Base-by-base conservation (phyloP, 1,284 basidiomycete species). In the Porodaedalea pini region DNA sequence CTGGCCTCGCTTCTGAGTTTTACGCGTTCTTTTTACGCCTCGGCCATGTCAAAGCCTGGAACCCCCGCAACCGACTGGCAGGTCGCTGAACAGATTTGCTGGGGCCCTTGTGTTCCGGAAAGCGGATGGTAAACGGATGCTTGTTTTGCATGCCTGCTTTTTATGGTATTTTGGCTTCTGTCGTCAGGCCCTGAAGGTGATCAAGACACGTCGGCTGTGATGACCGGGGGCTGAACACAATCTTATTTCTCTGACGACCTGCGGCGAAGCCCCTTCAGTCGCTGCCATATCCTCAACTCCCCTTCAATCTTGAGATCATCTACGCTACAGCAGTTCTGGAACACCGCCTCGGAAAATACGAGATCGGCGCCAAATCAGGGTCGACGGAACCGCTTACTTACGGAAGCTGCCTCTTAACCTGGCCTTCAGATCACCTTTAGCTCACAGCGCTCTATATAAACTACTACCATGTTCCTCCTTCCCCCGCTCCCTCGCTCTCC, bases 401-500 rank as follows among this genome's bases (percentile, higher is more conserved):
- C 51, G 51, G 39, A 43, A 54, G 19, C 29, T 31, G 13, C 13
- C 17, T 25, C 36, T 41, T 52, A 27, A 52, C 40, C 51, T 44
- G 51, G 51, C 29, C 25, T 25, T 47, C 45, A 54, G 51, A 44
- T 41, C 48, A 50, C n/a, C 48, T 50, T 21, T 23, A 50, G 31
- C 48, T 50, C 32, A 50, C 21, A 31, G 40, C 41, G 15, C 29
- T 40, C 51, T 54, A 54, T 54, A 54, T 54, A 54, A 54, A 54
- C 41, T 48, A 54, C 41, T 48, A 41, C 37, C 51, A 54, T 45
- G 50, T 47, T 53, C 43, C 57, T 64, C 52, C 56, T 57, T 56
- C 51, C 57, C 58, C 58, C 51, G 54, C 55, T 53, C 61, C 32
- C 63, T 61, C 62, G 51, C 62, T 61, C 58, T 54, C 58, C 60